phyloP scores from a whole-genome alignment of 1,139 yeast genomes.

The Debaryomycetaceae sp. region DNA sequence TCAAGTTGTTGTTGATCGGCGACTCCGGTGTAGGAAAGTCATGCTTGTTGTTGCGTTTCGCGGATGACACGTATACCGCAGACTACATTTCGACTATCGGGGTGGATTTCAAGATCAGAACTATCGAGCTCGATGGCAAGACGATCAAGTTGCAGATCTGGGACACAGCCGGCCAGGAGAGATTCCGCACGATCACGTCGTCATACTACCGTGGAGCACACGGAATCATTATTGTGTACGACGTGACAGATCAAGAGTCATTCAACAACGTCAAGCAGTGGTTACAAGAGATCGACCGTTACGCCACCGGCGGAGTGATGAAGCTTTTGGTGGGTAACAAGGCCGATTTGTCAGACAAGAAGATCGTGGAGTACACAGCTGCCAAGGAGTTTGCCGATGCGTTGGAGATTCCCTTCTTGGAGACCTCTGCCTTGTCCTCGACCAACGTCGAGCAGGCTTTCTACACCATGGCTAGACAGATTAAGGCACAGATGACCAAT shows the following conservation, averaged over 20 bases:
- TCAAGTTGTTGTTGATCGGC: slow-evolving; percentile 90
- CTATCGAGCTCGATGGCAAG: slow-evolving; percentile 94
- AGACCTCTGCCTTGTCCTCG: slow-evolving; percentile 92
- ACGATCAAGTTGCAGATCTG: slow-evolving; percentile 96
- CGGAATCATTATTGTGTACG: slow-evolving; percentile 96
- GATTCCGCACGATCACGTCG: slow-evolving; percentile 96
- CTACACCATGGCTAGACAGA: slow-evolving; percentile 97
- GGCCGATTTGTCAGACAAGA: slow-evolving; percentile 90
- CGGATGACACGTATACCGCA: slow-evolving; percentile 96
- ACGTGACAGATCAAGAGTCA: slow-evolving; percentile 96
- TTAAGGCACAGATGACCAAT: slow-evolving; percentile 92
- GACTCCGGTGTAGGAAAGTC: slow-evolving; percentile 99
- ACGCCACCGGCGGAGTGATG: slow-evolving; percentile 97
- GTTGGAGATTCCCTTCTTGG: slow-evolving; percentile 91
- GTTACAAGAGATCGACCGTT: slow-evolving; percentile 98
- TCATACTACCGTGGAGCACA: slow-evolving; percentile 98
- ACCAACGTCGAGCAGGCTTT: slow-evolving; percentile 98
- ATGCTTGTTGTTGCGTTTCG: slow-evolving; percentile 88
- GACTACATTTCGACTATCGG: slow-evolving; percentile 98
- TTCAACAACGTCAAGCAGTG: slow-evolving; percentile 97
- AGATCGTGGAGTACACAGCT: slow-evolving; percentile 92
- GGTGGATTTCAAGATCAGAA: slow-evolving; percentile 96
- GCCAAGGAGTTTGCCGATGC: slow-evolving; percentile 98
- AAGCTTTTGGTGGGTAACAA: slow-evolving; percentile 95
- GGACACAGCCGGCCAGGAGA: slow-evolving; percentile 99